Conservation (phyloP, 2,329 filamentous ascomycete genomes). For the Fusarium sp. region DNA sequence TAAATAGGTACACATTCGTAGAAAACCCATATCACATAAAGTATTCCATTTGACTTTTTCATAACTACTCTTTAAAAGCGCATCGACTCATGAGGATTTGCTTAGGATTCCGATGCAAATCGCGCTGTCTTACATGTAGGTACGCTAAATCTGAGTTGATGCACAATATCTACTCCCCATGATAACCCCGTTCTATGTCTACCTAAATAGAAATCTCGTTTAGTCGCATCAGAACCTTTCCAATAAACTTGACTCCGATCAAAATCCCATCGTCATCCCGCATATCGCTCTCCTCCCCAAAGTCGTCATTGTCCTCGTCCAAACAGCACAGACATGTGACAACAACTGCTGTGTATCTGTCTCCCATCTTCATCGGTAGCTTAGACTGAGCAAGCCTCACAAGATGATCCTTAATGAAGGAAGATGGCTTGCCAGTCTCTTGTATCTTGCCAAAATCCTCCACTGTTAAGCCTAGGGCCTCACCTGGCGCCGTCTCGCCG, state of each 20-base stretch:
- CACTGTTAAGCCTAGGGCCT: not conserved
- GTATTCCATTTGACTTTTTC: not conserved
- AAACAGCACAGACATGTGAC: constrained; percentile 48
- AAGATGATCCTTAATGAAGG: not conserved
- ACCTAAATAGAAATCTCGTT: constrained; percentile 4
- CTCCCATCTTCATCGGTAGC: constrained; percentile 38
- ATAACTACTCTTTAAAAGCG: not conserved
- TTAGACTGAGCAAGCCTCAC: not conserved
- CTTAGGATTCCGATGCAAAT: not conserved
- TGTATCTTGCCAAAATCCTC: not conserved
- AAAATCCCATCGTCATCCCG: constrained; percentile 45
- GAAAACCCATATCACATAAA: not conserved
- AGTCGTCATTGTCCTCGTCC: constrained; percentile 44
- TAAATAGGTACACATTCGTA: not conserved
- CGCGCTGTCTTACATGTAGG: not conserved
- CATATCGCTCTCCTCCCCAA: constrained; percentile 39
- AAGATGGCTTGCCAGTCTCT: too few relatives aligned
- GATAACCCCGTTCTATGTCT: not conserved
- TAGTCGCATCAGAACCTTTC: constrained; percentile 38
- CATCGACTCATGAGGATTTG: not conserved
- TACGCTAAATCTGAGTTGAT: not conserved
- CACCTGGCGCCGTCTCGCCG: not conserved
- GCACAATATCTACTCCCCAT: not conserved
- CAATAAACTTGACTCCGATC: constrained; percentile 44
- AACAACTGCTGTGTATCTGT: constrained; percentile 44